Conservation (phyloP, 2,329 filamentous ascomycete species). For the Emmonsia crescens region DNA sequence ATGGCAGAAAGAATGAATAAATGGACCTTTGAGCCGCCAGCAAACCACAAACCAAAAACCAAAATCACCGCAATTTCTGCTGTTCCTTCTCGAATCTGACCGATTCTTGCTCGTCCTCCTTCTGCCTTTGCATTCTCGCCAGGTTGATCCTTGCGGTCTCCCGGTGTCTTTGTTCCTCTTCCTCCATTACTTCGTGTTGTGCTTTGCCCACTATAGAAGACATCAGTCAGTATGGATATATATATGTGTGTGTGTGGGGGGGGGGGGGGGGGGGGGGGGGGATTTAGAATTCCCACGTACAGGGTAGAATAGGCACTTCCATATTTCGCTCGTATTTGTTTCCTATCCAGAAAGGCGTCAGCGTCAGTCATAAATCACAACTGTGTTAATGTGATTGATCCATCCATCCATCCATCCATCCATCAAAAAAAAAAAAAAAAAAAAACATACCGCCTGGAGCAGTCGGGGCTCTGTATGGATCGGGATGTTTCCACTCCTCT, state of each 20-base stretch:
- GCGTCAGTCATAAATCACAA: slow-evolving; percentile 7
- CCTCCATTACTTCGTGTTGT: slow-evolving; percentile 10
- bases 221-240: neutral
- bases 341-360: slow-evolving; percentile 41
- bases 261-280: neutral
- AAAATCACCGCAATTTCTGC: neutral
- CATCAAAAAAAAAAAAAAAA: no score
- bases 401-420: neutral
- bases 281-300: slow-evolving; percentile 45
- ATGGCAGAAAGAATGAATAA: no score
- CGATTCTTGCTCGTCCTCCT: neutral
- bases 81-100: neutral
- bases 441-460: slow-evolving; percentile 70
- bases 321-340: slow-evolving; percentile 96
- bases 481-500: slow-evolving; percentile 93
- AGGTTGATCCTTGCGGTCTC: neutral
- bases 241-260: slow-evolving; percentile 6
- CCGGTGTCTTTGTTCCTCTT: neutral
- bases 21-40: no score
- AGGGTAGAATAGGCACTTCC: slow-evolving; percentile 64
- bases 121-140: neutral
- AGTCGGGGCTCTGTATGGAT: slow-evolving; percentile 80
- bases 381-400: neutral
- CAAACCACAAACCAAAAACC: no score
- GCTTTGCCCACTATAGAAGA: slow-evolving; percentile 18